Evolutionary conservation across 2,329 filamentous ascomycete species (phyloP).

Genomic region (Anisogramma anomala): DNA sequence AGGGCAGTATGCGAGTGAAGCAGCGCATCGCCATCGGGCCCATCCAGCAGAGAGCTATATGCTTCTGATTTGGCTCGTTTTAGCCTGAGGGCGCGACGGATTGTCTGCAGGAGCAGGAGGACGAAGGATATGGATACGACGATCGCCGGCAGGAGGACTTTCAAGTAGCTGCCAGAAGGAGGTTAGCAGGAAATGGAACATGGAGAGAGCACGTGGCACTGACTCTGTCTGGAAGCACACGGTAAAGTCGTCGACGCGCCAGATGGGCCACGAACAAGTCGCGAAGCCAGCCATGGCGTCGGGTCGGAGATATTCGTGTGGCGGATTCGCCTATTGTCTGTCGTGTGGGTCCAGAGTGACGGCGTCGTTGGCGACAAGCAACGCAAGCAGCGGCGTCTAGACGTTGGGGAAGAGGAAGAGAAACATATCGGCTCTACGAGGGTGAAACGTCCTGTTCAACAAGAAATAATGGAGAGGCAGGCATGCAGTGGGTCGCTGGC

Average conservation of each 20-base stretch:
- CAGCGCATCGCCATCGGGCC: constrained; percentile 25
- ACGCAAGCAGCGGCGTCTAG: too few relatives aligned
- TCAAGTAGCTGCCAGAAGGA: constrained; percentile 53
- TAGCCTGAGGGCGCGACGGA: constrained; percentile 40
- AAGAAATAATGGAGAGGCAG: too few relatives aligned
- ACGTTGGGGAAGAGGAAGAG: too few relatives aligned
- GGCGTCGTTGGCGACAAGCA: too few relatives aligned
- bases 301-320: too few relatives aligned
- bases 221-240: constrained; percentile 58
- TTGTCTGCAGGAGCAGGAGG: constrained; percentile 48
- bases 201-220: constrained; percentile 6
- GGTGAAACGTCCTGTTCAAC: too few relatives aligned
- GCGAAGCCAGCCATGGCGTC: constrained; percentile 35
- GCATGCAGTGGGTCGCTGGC: too few relatives aligned
- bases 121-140: constrained; percentile 60
- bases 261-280: constrained; percentile 46
- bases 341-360: neutral
- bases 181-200: constrained; percentile 3
- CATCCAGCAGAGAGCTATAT: constrained; percentile 45
- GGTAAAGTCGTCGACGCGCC: constrained; percentile 53
- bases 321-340: neutral
- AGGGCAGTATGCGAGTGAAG: constrained; percentile 37
- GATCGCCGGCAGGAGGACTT: constrained; percentile 66
- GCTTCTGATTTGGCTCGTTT: constrained; percentile 32
- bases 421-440: too few relatives aligned